Evolutionary conservation across 176 grass and related monocot genomes (phyloP), one percentile per base, ranked within the genome.

Genomic region (Lolium rigidum): DNA sequence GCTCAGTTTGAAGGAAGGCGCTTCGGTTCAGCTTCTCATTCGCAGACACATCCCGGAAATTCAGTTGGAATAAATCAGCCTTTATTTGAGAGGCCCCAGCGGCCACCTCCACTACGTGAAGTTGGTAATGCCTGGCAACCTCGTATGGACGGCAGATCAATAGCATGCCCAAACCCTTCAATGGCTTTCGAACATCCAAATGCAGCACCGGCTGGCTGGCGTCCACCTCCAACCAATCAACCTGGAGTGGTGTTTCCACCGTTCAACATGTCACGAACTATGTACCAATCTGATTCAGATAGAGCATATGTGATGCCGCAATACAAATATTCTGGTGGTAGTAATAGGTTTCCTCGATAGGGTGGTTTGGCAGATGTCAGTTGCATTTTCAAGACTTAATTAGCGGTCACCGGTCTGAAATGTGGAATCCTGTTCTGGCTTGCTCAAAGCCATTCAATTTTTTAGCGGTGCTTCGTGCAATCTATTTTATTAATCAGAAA

Each of bases 281-380:
- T 21, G 5, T 74, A 65, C 80, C 74, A 1, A 37, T 25, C 10
- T 74, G 48, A n/a, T 87, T 75, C 75, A 59, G 49, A 75, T n/a
- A 57, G 48, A 68, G 41, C 70, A 51, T 51, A 87, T 50, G 47
- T 11, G 50, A 62, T 51, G 24, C 75, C 80, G 48, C 57, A 58
- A 1, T 74, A 41, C n/a, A 80, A 74, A 74, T 87, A 79, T 80
- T 76, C 47, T 74, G 60, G 57, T 49, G 56, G 65, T 18, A 72
- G 18, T 70, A 48, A 43, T 58, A 18, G 74, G 15, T 86, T 87
- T 47, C 84, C 47, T 41, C 17, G 56, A 79, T 90, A 86, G 81
- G 55, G 2, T 20, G 62, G 84, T 82, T 67, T 86, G 5, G 13
- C 25, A 38, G 54, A 46, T 35, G 51, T 15, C 28, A 64, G 21